Evolutionary conservation across 1,139 yeast genomes (phyloP), one percentile per base, ranked within the genome.

Genomic region (Hyphopichia khmerensis): DNA sequence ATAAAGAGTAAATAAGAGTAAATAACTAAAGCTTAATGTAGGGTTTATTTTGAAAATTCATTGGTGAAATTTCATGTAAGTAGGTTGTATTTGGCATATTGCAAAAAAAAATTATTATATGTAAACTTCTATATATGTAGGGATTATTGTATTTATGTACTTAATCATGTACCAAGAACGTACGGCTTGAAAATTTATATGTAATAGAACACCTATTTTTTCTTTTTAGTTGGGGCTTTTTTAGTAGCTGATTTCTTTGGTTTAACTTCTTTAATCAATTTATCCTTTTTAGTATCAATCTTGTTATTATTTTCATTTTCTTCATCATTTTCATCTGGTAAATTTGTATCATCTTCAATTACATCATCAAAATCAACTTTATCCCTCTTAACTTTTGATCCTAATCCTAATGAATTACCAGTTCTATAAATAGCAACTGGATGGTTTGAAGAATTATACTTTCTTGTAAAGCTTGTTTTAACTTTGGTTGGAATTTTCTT

Each of bases 391-490:
- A 59, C 53, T 11, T 10, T 63, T 14, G 6, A 67, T 1, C 72
- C 62, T 49, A 57, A 52, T 18, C 72, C 62, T 15, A 77, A 72
- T 4, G 82, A 74, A 48, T 77, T 78, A 9, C 86, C 86, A 1
- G 86, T 80, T 53, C 77, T 80, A 72, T 86, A 86, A 46, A 88
- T 89, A 2, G 96, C 90, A 2, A 87, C 81, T 1, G 98, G 98
- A 65, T 93, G 99, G 9, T 81, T 69, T 37, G 64, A 64, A 14
- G 79, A 63, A 60, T 95, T 95, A 61, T 93, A 93, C 49, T 76
- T 80, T 51, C 96, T 73, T 0, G 99, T 95, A 60, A 93, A 90
- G 10, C 89, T 84, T 5, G 95, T 70, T 59, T 95, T 95, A 17
- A 82, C 83, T 27, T 82, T 75, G 1, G 96, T 77, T 11, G 93